A percentile compares a stretch with the other conserved stretches of the same genome.
These are phyloP conservation scores for Globisporangium paddicum DNA, from an alignment of 352 stramenopile genomes.

Conservation along the genomic window DNA sequence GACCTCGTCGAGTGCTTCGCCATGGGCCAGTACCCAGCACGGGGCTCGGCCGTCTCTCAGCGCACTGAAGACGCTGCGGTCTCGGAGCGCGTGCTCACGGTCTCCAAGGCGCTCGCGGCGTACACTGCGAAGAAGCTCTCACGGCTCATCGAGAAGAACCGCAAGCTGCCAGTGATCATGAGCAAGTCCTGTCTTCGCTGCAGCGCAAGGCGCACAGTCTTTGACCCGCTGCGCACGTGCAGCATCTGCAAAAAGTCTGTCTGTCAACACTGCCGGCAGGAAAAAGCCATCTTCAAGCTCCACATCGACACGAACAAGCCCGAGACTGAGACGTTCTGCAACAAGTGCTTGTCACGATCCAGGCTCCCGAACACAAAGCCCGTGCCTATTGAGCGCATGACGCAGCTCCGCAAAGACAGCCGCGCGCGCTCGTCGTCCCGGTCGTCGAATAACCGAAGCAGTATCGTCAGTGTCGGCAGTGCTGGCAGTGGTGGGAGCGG, in stretches of 20 bases:
- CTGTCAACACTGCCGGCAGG: conserved; percentile 28
- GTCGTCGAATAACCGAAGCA: neutral
- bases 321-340: conserved; percentile 36
- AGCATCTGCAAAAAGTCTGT: conserved; percentile 49
- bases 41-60: conserved; percentile 17
- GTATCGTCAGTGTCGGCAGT: neutral
- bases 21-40: conserved; percentile 37
- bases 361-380: conserved; percentile 18
- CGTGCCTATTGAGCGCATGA: conserved; percentile 9
- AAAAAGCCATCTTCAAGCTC: conserved; percentile 31
- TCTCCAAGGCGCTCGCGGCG: conserved; percentile 25
- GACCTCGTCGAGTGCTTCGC: conserved; percentile 55
- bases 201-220: conserved; percentile 19
- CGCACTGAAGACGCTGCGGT: conserved; percentile 30
- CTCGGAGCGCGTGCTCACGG: conserved; percentile 33
- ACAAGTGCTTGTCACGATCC: conserved; percentile 31
- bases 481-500: neutral
- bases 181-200: conserved; percentile 46
- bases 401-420: conserved; percentile 9
- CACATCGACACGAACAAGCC: conserved; percentile 23
- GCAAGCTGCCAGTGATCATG: conserved; percentile 24
- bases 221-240: conserved; percentile 30
- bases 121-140: conserved; percentile 39
- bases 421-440: neutral
- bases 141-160: conserved; percentile 29